These are phyloP conservation scores for Epithemia pelagica DNA, from an alignment of 108 stramenopile genomes.

Conservation along the genomic window DNA sequence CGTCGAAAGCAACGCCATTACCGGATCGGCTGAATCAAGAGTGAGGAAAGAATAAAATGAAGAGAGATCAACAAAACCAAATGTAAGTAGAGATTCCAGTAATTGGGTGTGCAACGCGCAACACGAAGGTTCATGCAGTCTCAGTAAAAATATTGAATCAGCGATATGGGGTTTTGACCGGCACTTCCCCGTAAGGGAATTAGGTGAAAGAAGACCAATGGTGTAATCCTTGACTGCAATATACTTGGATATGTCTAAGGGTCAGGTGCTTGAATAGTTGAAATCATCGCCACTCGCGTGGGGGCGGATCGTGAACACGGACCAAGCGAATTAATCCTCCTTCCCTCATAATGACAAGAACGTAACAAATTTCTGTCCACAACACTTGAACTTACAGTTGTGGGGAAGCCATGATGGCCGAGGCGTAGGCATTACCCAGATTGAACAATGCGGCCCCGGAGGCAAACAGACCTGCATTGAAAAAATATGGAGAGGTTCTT, in stretches of 20 bases:
- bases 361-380: too few species aligned
- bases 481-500: constrained; percentile 97
- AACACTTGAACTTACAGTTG: constrained; percentile 73
- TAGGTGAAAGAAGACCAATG: constrained; percentile 79
- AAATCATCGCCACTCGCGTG: constrained; percentile 75
- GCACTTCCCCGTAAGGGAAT: constrained; percentile 54
- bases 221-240: constrained; percentile 38
- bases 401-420: constrained; percentile 79
- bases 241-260: constrained; percentile 11
- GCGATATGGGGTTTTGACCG: constrained; percentile 67
- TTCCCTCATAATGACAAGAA: constrained; percentile 23
- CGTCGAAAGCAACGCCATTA: constrained; percentile 82
- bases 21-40: constrained; percentile 48
- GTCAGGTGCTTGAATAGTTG: constrained; percentile 47
- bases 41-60: constrained; percentile 13
- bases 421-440: constrained; percentile 88
- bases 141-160: constrained; percentile 66
- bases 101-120: neutral
- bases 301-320: constrained; percentile 82
- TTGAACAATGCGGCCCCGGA: constrained; percentile 71
- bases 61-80: constrained; percentile 2
- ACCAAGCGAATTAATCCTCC: constrained; percentile 60
- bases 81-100: too few species aligned
- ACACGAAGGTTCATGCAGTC: too few species aligned
- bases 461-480: constrained; percentile 95